Evolutionary conservation across 2,329 filamentous ascomycete genomes (phyloP), one percentile per base, ranked within the genome.

Genomic region (Apiospora malaysiana): DNA sequence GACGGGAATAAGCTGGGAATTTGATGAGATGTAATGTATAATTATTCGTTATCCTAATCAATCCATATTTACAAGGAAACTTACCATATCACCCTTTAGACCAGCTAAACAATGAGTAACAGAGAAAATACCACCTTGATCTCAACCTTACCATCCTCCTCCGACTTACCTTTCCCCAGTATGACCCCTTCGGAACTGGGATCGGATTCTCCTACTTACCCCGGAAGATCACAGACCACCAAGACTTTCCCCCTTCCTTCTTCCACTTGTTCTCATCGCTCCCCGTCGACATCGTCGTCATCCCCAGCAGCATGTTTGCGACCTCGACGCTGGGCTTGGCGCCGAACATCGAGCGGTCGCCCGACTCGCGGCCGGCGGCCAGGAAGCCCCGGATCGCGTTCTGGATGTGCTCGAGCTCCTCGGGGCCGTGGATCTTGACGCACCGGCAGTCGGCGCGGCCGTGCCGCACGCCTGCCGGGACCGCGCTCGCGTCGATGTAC

Each of bases 391-490:
- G 66, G 42, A 67, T 46, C 23, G 66, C 46, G 16, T n/a, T 27
- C 23, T 27, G 42, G 66, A 37, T 46, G 42, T 32, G 21, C 42
- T 45, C 66, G 23, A 67, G 42, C 23, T 67, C 66, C 23, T 67
- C 66, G 42, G 66, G 66, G 7, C 66, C 66, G 66, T 67, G 42
- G 66, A 67, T 67, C 66, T 45, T 45, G 32, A 46, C 21, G 27
- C 66, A 67, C 42, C 23, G 23, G 66, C 66, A 67, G 42, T n/a
- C 16, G 32, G 42, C 40, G 23, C 14, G 5, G 32, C 66, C 42
- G 66, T 67, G 42, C 27, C 32, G 21, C 8, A 67, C n/a, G 23
- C 66, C 66, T 16, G 42, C 45, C 14, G 66, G 66, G 66, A 45
- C 32, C 23, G 66, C 66, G 66, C 23, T 37, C 23, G 42, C 2